phyloP scores from a whole-genome alignment of 2,329 filamentous ascomycete species.

The Xylariales sp. region DNA sequence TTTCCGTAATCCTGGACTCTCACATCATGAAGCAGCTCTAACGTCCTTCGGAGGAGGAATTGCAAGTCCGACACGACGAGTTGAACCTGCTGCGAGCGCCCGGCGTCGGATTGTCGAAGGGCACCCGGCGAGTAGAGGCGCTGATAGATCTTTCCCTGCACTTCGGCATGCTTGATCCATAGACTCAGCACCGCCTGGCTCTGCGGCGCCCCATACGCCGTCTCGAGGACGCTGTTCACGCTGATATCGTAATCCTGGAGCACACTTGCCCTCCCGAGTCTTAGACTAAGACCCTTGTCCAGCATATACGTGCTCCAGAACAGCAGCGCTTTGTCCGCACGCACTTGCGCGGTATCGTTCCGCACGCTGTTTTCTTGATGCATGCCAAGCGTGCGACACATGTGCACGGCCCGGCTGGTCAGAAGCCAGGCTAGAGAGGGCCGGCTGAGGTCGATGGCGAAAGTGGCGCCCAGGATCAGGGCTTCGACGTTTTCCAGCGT shows the following conservation, averaged over 20 bases:
- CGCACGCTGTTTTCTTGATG: slow-evolving; percentile 23
- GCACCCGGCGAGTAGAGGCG: slow-evolving; percentile 44
- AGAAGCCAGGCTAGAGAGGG: slow-evolving; percentile 27
- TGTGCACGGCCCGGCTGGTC: slow-evolving; percentile 24
- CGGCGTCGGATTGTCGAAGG: slow-evolving; percentile 27
- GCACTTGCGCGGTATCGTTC: slow-evolving; percentile 20
- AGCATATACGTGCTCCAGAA: slow-evolving; percentile 57
- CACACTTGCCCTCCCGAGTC: slow-evolving; percentile 47
- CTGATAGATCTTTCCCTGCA: slow-evolving; percentile 53
- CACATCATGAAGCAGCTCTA: slow-evolving; percentile 20
- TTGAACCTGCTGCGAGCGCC: slow-evolving; percentile 29
- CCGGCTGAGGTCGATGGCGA: slow-evolving; percentile 25
- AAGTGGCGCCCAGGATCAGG: slow-evolving; percentile 34
- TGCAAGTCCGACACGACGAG: slow-evolving; percentile 26
- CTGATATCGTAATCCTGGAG: slow-evolving; percentile 56
- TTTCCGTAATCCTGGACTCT: slow-evolving; percentile 11
- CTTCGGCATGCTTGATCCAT: slow-evolving; percentile 48
- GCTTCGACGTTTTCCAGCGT: slow-evolving; percentile 44
- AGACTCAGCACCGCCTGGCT: slow-evolving; percentile 34
- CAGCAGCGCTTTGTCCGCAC: slow-evolving; percentile 32
- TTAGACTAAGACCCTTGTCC: slow-evolving; percentile 50
- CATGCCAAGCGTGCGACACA: slow-evolving; percentile 28
- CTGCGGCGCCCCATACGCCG: slow-evolving; percentile 29
- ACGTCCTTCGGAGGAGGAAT: slow-evolving; percentile 25
- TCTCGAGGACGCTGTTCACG: slow-evolving; percentile 26